A percentile compares a stretch with the other conserved stretches of the same genome.
These are phyloP conservation scores for Naganishia vishniacii DNA, from an alignment of 768 basidiomycete species.

Conservation along the genomic window DNA sequence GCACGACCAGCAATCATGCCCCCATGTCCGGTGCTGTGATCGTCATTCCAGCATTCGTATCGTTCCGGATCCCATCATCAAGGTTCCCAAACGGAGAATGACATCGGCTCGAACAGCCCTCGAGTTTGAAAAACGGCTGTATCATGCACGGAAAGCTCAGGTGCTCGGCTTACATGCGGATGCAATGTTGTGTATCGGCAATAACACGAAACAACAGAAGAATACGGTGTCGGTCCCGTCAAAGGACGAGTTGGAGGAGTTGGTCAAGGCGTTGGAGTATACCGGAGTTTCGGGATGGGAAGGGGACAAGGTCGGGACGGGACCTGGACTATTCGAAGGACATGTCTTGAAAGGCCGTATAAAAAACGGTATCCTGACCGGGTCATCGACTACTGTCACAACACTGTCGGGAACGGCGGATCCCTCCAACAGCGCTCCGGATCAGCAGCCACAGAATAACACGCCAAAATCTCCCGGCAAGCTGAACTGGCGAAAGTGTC, in stretches of 20 bases:
- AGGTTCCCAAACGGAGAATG: slow-evolving; percentile 14
- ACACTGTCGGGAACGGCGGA: background rate
- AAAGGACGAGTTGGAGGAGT: slow-evolving; percentile 35
- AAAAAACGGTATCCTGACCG: slow-evolving; percentile 1
- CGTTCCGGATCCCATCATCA: slow-evolving; percentile 9
- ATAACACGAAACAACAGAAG: slow-evolving; percentile 1
- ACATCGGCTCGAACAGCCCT: slow-evolving; percentile 5
- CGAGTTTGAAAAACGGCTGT: slow-evolving; percentile 22
- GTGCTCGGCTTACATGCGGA: slow-evolving; percentile 21
- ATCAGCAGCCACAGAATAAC: background rate
- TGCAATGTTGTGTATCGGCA: slow-evolving; percentile 15
- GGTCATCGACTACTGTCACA: background rate
- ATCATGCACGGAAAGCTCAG: slow-evolving; percentile 11
- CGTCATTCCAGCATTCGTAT: slow-evolving; percentile 14
- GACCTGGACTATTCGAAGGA: slow-evolving; percentile 31
- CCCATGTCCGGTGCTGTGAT: slow-evolving; percentile 8
- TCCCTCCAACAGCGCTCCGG: background rate
- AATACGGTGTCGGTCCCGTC: slow-evolving; percentile 7
- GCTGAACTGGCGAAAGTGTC: slow-evolving; percentile 28
- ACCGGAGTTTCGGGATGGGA: slow-evolving; percentile 36
- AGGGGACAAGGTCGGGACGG: slow-evolving; percentile 33
- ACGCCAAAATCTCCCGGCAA: background rate
- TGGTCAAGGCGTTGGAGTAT: slow-evolving; percentile 36
- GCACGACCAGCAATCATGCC: slow-evolving; percentile 10
- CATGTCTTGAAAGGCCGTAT: slow-evolving; percentile 20